phyloP scores from a whole-genome alignment of 2,329 filamentous ascomycete genomes.

The Didymella glomerata region DNA sequence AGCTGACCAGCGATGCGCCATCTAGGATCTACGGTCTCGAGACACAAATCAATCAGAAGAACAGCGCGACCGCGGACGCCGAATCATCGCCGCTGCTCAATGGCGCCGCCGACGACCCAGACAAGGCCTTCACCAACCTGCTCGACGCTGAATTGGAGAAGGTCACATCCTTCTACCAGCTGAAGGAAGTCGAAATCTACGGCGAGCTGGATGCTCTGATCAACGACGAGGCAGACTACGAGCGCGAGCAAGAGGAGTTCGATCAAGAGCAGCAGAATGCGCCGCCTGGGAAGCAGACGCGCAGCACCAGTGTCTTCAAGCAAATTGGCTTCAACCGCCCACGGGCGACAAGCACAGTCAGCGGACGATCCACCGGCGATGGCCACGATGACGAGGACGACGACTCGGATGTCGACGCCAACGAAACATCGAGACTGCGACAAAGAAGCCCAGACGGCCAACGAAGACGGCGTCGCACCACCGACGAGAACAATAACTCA shows the following conservation, averaged over 20 bases:
- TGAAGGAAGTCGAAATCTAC: conserved; percentile 88
- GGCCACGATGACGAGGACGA: conserved; percentile 60
- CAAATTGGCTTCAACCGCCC: conserved; percentile 50
- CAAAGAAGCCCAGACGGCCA: conserved; percentile 51
- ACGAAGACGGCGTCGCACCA: conserved; percentile 31
- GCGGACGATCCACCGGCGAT: conserved; percentile 51
- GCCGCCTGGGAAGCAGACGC: conserved; percentile 50
- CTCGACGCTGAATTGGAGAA: conserved; percentile 93
- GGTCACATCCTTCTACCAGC: conserved; percentile 86
- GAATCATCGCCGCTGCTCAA: conserved; percentile 86
- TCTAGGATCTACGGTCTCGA: conserved; percentile 91
- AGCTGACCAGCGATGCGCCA: conserved; percentile 36
- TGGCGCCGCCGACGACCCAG: conserved; percentile 71
- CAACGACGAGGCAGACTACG: conserved; percentile 73
- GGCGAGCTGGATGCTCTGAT: conserved; percentile 82
- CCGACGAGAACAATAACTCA: conserved; percentile 65
- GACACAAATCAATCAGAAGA: conserved; percentile 75
- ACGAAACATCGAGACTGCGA: conserved; percentile 55
- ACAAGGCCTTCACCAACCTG: conserved; percentile 80
- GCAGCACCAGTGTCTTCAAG: conserved; percentile 60
- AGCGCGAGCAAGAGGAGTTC: conserved; percentile 61
- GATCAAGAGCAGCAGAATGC: conserved; percentile 50
- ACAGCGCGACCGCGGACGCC: conserved; percentile 66
- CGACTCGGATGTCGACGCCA: conserved; percentile 67
- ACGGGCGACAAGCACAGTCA: conserved; percentile 56